Evolutionary conservation across 192 early-diverging fungal species (phyloP), one percentile per base, ranked within the genome.

Genomic region (Dispira simplex): DNA sequence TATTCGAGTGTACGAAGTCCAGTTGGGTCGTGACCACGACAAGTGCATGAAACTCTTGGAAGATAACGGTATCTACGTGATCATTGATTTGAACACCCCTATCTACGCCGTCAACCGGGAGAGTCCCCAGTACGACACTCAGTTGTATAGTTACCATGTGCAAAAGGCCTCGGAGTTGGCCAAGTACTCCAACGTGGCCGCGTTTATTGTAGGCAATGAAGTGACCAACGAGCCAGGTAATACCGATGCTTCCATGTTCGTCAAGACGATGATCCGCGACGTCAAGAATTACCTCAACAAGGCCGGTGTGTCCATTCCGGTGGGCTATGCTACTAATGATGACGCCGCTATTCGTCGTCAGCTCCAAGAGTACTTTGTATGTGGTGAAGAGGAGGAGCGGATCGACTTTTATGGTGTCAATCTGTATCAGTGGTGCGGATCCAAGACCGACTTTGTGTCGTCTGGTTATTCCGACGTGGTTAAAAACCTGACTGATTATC

Each of bases 361-460:
- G 45, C 74, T 88, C 58, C 73, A 81, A 66, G 77, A 67, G 44
- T 90, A 85, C 68, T 90, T 90, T 72, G 77, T 79, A 65, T 90
- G 87, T 54, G 86, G 82, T 51, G 69, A 72, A 10, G 67, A 70
- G 11, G 71, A 72, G 10, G 73, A 74, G 52, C 80, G 77, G 32
- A 83, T 79, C 21, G 86, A 90, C 51, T 90, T 88, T 63, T 86
- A 76, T 63, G 88, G 85, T 45, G 66, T 87, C 51, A 90, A 90
- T 67, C 57, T 86, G 32, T 90, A 90, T 71, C 77, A 81, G 68
- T 90, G 88, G 88, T 90, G 88, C 63, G 86, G 86, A n/a, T 67
- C 58, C 27, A 64, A 76, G 11, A 64, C 65, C 3, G 81, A 71
- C 3, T 90, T 81, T 64, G 56, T 79, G 63, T 72, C 77, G 11